A percentile compares a stretch with the other conserved stretches of the same genome.
Conservation (phyloP, 164 flowering plant genomes). For the Tetracentron sinense region DNA sequence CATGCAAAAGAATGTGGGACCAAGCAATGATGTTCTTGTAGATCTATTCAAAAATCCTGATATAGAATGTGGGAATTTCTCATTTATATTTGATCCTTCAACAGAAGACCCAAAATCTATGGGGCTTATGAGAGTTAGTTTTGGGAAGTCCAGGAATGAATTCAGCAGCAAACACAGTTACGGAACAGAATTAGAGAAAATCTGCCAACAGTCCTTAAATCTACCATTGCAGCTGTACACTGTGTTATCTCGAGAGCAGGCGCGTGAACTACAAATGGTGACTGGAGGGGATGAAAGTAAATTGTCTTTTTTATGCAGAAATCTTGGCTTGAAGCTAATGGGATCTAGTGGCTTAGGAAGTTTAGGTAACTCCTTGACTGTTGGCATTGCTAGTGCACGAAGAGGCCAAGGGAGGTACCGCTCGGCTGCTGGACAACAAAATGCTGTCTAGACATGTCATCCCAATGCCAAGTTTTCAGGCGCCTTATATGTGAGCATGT, state of each 20-base stretch:
- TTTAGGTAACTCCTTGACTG: conserved; percentile 35
- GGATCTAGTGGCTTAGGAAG: conserved; percentile 50
- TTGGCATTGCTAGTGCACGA: conserved; percentile 48
- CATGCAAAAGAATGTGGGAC: conserved; percentile 31
- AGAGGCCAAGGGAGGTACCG: conserved; percentile 44
- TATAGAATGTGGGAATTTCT: conserved; percentile 58
- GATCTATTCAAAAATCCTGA: conserved; percentile 73
- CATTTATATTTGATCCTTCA: conserved; percentile 55
- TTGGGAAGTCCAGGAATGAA: conserved; percentile 31
- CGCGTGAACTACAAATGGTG: conserved; percentile 38
- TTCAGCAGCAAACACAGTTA: conserved; percentile 8
- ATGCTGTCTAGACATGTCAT: conserved; percentile 13
- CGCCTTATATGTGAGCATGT: conserved; percentile 6
- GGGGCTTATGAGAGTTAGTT: conserved; percentile 60
- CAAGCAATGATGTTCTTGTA: conserved; percentile 40
- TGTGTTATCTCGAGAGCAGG: conserved; percentile 58
- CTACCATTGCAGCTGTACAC: conserved; percentile 51
- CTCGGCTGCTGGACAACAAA: conserved; percentile 14
- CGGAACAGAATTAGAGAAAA: conserved; percentile 18
- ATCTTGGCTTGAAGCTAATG: conserved; percentile 60
- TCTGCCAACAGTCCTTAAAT: conserved; percentile 10
- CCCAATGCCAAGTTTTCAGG: conserved; percentile 8
- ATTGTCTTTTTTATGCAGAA: conserved; percentile 33
- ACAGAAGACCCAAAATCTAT: conserved; percentile 47
- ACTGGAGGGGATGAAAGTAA: conserved; percentile 41